Conservation (phyloP, 2,329 filamentous ascomycete genomes). For the Sordariomycetes sp. region DNA sequence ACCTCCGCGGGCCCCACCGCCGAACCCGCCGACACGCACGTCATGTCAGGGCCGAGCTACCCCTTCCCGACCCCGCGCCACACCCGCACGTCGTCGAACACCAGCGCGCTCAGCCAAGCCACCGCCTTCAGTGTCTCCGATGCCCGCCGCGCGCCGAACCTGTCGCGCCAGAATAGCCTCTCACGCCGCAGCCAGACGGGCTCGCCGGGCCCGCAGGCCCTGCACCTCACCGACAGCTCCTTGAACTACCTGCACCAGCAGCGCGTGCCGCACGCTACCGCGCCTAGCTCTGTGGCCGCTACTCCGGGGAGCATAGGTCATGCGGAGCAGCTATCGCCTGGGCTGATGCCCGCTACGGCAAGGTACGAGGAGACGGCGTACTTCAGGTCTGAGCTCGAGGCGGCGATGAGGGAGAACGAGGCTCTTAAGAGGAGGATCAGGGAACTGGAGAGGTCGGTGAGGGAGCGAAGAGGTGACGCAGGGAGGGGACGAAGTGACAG, state of each 20-base stretch:
- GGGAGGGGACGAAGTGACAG: conserved; percentile 39
- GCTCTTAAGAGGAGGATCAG: conserved; percentile 47
- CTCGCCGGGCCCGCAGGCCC: conserved; percentile 24
- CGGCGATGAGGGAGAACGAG: conserved; percentile 54
- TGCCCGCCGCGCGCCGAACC: conserved; percentile 26
- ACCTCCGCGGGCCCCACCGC: conserved; percentile 41
- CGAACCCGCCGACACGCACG: conserved; percentile 33
- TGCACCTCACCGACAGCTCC: conserved; percentile 21
- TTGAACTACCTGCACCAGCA: conserved; percentile 37
- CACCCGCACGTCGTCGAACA: conserved; percentile 47
- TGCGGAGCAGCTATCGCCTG: conserved; percentile 36
- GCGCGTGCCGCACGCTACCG: conserved; percentile 22
- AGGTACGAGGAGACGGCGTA: conserved; percentile 54
- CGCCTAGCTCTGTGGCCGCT: conserved; percentile 24
- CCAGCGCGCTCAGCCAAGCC: conserved; percentile 42
- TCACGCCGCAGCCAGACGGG: conserved; percentile 41
- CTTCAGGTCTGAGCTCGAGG: conserved; percentile 49
- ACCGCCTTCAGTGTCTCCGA: conserved; percentile 22
- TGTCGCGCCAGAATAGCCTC: conserved; percentile 45
- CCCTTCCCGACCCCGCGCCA: conserved; percentile 44
- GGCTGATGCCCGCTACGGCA: conserved; percentile 43
- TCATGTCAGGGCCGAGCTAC: conserved; percentile 47
- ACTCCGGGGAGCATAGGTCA: conserved; percentile 24
- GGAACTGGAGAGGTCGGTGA: conserved; percentile 47
- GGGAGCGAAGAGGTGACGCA: conserved; percentile 35